These are phyloP conservation scores for Arxiozyma bovina DNA, from an alignment of 1,139 yeast genomes.

Conservation along the genomic window DNA sequence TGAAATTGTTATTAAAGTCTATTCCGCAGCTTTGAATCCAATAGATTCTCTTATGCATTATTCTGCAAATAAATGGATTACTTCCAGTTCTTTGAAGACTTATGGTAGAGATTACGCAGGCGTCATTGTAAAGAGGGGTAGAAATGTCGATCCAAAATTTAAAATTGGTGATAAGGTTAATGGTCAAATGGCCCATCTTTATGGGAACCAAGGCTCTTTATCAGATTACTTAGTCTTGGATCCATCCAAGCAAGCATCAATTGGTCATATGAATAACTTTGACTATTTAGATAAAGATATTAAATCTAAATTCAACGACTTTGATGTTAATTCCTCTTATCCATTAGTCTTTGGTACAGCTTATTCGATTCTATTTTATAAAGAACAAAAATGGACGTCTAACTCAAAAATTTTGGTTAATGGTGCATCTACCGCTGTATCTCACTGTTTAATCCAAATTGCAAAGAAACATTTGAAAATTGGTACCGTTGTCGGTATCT, in stretches of 20 bases:
- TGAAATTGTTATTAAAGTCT: conserved; percentile 24
- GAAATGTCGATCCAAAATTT: conserved; percentile 17
- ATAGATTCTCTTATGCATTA: conserved; percentile 19
- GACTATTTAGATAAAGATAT: background rate
- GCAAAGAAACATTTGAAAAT: conserved; percentile 25
- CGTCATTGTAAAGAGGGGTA: conserved; percentile 21
- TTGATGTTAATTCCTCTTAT: conserved; percentile 21
- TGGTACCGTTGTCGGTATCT: conserved; percentile 35
- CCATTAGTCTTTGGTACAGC: conserved; percentile 29
- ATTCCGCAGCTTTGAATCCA: conserved; percentile 28
- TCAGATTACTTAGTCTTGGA: conserved; percentile 23
- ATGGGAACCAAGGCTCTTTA: conserved; percentile 21
- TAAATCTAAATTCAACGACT: conserved; percentile 11
- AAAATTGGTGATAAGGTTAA: conserved; percentile 22
- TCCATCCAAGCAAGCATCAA: conserved; percentile 16
- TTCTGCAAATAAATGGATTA: conserved; percentile 9
- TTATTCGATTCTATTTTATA: conserved; percentile 13
- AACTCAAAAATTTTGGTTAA: conserved; percentile 24
- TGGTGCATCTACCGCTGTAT: conserved; percentile 30
- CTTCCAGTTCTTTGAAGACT: conserved; percentile 15
- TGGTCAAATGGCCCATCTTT: conserved; percentile 17
- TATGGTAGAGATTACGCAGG: conserved; percentile 27
- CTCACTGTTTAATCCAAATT: conserved; percentile 23
- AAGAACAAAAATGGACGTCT: conserved; percentile 13
- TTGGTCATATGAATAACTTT: conserved; percentile 9